Base-by-base conservation (phyloP, 345 rosid species). In the Mercurialis annua region DNA sequence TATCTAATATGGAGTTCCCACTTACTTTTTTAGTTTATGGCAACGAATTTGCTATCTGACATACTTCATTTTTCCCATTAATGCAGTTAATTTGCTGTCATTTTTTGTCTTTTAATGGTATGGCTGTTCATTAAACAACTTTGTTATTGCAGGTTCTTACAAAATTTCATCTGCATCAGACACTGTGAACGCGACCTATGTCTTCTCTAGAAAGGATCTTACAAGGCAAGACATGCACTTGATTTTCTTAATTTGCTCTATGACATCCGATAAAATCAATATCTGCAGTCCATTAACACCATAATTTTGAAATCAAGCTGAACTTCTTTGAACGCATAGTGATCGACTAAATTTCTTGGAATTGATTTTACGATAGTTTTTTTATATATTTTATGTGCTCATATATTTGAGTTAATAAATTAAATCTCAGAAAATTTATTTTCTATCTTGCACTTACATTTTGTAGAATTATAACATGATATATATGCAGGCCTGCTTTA, bases 201-300 rank as follows among this genome's bases (percentile, higher is more conserved):
- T 85, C 71, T 84, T 94, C 74, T 94, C 99, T 66, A 84, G 97
- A 68, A 91, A 81, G 74, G 96, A 89, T 80, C 85, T 94, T 69
- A 87, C 99, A 70, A 89, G 98, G 99, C 81, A 83, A 78, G 72
- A 47, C 30, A 18, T 29, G n/a, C 29, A 29, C n/a, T 48, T 62
- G 31, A 46, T n/a, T 49, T 46, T 23, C 24, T 33, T 54, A 33
- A 36, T 44, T 62, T 14, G 46, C 15, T 36, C 18, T 57, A n/a
- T 10, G 30, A 42, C 29, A 23, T 50, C 58, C 23, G 6, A 27
- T 12, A n/a, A n/a, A n/a, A n/a, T 40, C 53, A 31, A 65, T 31
- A 8, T 62, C 23, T 42, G 7, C 53, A 50, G 43, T 70, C 56
- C 47, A 3, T 67, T 47, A 55, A 29, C 48, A 21, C 24, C 21